Evolutionary conservation across 2,329 filamentous ascomycete species (phyloP), one percentile per base, ranked within the genome.

Genomic region (Ampelomyces quisqualis): DNA sequence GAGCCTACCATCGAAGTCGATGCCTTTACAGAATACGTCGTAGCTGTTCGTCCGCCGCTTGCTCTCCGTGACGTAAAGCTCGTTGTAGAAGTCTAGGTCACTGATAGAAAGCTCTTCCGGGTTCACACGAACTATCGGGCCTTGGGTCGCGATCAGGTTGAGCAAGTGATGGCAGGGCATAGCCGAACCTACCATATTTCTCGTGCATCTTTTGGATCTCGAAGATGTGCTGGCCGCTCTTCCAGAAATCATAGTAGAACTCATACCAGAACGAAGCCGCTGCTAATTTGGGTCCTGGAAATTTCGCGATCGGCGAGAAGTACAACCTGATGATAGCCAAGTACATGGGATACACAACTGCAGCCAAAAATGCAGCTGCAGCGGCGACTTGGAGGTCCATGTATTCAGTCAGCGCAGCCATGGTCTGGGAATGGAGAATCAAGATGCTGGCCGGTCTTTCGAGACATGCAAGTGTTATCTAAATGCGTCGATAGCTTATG

Each of bases 141-240:
- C 59, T 63, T 20, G 14, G 19, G 15, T 13, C 10, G 14, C 13
- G 13, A 13, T 10, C 11, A 14, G 18, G n/a, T 4, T 18, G 26
- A 2, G 19, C 2, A 15, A n/a, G 8, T 22, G n/a, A 3, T 21
- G 9, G 10, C 10, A 21, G 10, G 4, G 8, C 23, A 30, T 20
- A n/a, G 18, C 18, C 22, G 23, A 11, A 38, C 44, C 7, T 49
- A 60, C 58, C 58, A 40, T 65, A 66, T 42, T 49, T 36, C 19
- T 56, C 19, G 32, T 68, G 64, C 51, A 67, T 51, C 17, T 53
- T 32, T 37, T 61, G 49, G 30, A 67, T 56, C 24, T 61, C 43
- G 24, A 47, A 58, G 3, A 57, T 39, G 37, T 59, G 68, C 26
- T 48, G 48, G 7, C 62, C 64, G 8, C 51, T 40, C 17, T 47